Base-by-base conservation (phyloP, 768 basidiomycete species). In the Trametes punicea region DNA sequence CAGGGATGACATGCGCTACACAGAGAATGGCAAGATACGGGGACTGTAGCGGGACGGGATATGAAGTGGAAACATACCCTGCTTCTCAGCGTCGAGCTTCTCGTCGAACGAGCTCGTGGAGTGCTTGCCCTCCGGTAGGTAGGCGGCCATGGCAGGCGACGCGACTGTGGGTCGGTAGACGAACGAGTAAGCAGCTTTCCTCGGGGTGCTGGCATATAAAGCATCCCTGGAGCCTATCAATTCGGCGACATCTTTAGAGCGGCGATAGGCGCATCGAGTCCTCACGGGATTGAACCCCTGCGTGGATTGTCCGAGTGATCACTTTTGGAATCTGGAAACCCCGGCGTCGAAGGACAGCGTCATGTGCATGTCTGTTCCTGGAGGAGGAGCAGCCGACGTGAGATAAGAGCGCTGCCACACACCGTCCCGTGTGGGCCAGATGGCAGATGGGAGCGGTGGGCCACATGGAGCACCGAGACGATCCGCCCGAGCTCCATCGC, bases 21-120 rank as follows among this genome's bases (percentile, higher is more conserved):
- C 9, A 27, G 11, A 15, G 3, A 25, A 26, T 6, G 16, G 23
- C 21, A 30, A 53, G 40, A 49, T 41, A 20, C 27, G n/a, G 2
- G 16, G 9, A n/a, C 20, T 15, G n/a, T 31, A 18, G 10, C 31
- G 33, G 8, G 15, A 2, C 10, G 40, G 13, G 36, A 18, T 36
- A 15, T 31, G 15, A 36, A 10, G 15, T 16, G 15, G 15, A n/a
- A 15, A 46, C 59, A 23, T 18, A 61, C 63, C 33, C 47, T 64
- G 54, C 49, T 56, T 67, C 61, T 64, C 64, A 20, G 56, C 46
- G 45, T 63, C 62, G 40, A 56, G 55, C 58, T 66, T 66, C 56
- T 66, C 62, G 41, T 64, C 64, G 39, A 51, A 8, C 18, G 61
- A 56, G 46, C 55, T 52, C 36, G 61, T 56, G 42, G 63, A 46